Evolutionary conservation across 169 alveolate genomes (phyloP), one percentile per base, ranked within the genome.

Genomic region (Eimeria sp.): DNA sequence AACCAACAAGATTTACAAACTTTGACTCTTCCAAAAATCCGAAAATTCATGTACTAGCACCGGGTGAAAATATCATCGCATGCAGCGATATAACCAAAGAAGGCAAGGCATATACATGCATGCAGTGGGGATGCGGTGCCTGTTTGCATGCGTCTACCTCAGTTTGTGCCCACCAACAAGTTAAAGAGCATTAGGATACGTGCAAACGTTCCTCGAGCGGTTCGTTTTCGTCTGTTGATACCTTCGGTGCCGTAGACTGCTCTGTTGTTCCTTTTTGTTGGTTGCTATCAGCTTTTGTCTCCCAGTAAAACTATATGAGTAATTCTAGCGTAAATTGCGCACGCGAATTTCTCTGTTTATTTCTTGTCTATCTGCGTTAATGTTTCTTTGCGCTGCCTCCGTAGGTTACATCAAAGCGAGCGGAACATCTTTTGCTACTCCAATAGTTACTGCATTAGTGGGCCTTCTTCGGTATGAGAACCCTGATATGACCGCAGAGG

Each of bases 371-470:
- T 30, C 2, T 67, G 78, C 3, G 78, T 67, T 67, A 2, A n/a
- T 67, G 43, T 67, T 70, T 63, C n/a, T 47, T 13, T 30, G 43
- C 11, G 49, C 47, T 10, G 45, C 45, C 80, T 54, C 51, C 49
- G 0, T 70, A 91, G 95, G 51, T 9, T 91, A 91, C 65, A 40
- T 76, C 40, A 16, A 63, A 11, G 82, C 49, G 14, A 72, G 89
- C 34, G 95, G 95, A 3, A 91, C 95, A 11, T 91, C 95, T 13
- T 91, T 91, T 34, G 61, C 95, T 13, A 20, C 95, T 10, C 95
- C 95, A 13, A 75, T 91, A 9, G 95, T 91, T 61, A 30, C 95
- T 5, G 95, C 75, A 30, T 30, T 91, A 22, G 95, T 47, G 58
- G 95, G 78, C 4, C 82, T 91, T 58, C 49, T 91, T 10, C 95